Conservation (phyloP, 495 filamentous ascomycete species). For the Penicillium odoratum region DNA sequence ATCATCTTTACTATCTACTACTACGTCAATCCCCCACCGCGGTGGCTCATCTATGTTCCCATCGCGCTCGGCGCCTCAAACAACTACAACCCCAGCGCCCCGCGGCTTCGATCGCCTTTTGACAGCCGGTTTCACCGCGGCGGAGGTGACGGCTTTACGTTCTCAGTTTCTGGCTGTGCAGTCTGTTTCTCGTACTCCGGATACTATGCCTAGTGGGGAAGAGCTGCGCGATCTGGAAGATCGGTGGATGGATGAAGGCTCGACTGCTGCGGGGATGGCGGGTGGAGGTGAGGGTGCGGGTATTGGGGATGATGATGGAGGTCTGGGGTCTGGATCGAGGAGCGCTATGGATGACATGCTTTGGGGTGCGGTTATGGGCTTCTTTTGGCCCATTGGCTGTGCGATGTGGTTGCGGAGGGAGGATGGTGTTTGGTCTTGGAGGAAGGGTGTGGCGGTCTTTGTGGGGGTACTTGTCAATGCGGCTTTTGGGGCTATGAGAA, state of each 20-base stretch:
- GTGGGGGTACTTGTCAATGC: slow-evolving; percentile 76
- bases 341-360: slow-evolving; percentile 79
- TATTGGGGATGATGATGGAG: slow-evolving; percentile 53
- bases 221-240: slow-evolving; percentile 74
- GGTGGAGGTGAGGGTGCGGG: slow-evolving; percentile 37
- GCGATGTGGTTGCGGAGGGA: slow-evolving; percentile 82
- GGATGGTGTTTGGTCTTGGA: slow-evolving; percentile 81
- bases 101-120: slow-evolving; percentile 89
- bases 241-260: slow-evolving; percentile 83
- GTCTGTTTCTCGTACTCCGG: slow-evolving; percentile 72
- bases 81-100: slow-evolving; percentile 60
- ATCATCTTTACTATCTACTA: slow-evolving; percentile 8
- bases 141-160: slow-evolving; percentile 79
- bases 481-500: slow-evolving; percentile 65
- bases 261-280: slow-evolving; percentile 40
- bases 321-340: slow-evolving; percentile 42
- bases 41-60: not conserved
- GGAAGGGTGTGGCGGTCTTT: slow-evolving; percentile 80
- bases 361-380: slow-evolving; percentile 84
- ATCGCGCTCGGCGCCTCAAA: slow-evolving; percentile 14
- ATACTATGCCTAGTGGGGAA: slow-evolving; percentile 72
- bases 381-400: slow-evolving; percentile 90
- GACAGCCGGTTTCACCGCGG: slow-evolving; percentile 70
- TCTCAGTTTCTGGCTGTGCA: slow-evolving; percentile 83
- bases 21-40: not conserved